Conservation (phyloP, 2,329 filamentous ascomycete genomes). For the Aquanectria penicillioides region DNA sequence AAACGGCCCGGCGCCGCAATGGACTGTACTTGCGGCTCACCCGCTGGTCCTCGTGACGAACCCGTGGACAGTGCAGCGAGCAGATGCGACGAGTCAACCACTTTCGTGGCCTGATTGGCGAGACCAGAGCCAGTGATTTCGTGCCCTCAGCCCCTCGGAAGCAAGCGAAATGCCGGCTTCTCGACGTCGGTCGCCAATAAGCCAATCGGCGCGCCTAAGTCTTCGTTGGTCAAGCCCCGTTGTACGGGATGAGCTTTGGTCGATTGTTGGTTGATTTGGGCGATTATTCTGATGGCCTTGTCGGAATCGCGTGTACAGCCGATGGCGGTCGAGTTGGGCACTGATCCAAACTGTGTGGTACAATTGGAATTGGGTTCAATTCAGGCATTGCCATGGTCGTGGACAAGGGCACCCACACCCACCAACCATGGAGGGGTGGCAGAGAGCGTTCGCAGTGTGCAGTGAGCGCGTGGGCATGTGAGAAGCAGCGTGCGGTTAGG, state of each 20-base stretch:
- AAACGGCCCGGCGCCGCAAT: constrained; percentile 7
- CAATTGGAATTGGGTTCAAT: constrained; percentile 11
- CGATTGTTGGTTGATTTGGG: constrained; percentile 24
- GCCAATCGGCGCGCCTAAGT: constrained; percentile 30
- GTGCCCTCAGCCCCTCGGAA: constrained; percentile 20
- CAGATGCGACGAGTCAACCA: constrained; percentile 37
- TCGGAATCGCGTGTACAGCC: constrained; percentile 8
- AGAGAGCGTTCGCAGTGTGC: constrained; percentile 33
- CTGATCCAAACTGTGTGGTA: constrained; percentile 14
- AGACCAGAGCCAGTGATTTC: constrained; percentile 29
- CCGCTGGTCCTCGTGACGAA: constrained; percentile 34
- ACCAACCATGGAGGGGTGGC: constrained; percentile 31
- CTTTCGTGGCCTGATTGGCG: constrained; percentile 38
- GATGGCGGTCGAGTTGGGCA: constrained; percentile 22
- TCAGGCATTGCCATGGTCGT: constrained; percentile 10
- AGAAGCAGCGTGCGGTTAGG: constrained; percentile 30
- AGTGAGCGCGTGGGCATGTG: constrained; percentile 39
- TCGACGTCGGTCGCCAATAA: constrained; percentile 25
- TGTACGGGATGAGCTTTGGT: constrained; percentile 28
- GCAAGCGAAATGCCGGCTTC: constrained; percentile 19
- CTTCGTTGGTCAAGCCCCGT: constrained; percentile 23
- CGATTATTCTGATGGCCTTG: constrained; percentile 27
- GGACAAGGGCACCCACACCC: constrained; percentile 26
- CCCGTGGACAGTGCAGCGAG: constrained; percentile 40
- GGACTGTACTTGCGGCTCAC: constrained; percentile 18